Evolutionary conservation across 2,329 filamentous ascomycete species (phyloP).

Genomic region (Gyromitra esculenta): DNA sequence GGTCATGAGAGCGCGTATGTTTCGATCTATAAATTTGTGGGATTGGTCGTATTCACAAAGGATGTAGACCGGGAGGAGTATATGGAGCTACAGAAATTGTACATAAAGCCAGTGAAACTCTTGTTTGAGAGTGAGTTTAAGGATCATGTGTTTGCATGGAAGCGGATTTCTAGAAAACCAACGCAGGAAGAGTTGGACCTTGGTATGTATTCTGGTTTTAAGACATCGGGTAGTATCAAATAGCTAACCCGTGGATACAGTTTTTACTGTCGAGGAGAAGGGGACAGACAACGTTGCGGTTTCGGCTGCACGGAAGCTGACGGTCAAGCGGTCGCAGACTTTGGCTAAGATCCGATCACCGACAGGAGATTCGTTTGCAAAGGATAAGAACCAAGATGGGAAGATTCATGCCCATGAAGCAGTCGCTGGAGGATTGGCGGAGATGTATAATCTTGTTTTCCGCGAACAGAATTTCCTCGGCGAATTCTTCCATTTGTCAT

Average conservation of each 20-base stretch:
- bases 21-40: constrained; percentile 83
- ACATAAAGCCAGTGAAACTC: constrained; percentile 78
- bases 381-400: constrained; percentile 71
- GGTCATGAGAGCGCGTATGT: constrained; percentile 53
- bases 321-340: constrained; percentile 92
- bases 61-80: constrained; percentile 85
- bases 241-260: constrained; percentile 35
- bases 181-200: constrained; percentile 81
- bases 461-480: constrained; percentile 97
- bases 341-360: constrained; percentile 78
- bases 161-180: constrained; percentile 77
- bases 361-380: constrained; percentile 69
- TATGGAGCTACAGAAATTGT: constrained; percentile 80
- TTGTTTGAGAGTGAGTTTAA: constrained; percentile 85
- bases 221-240: not conserved
- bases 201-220: constrained; percentile 56
- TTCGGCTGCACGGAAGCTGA: constrained; percentile 84
- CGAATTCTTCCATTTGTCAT: constrained; percentile 94
- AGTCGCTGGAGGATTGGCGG: constrained; percentile 81
- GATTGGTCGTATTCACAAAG: constrained; percentile 85
- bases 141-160: constrained; percentile 80
- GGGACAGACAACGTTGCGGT: constrained; percentile 79
- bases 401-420: constrained; percentile 80
- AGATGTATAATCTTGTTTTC: constrained; percentile 82
- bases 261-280: constrained; percentile 92